Base-by-base conservation (phyloP, 2,329 filamentous ascomycete species). In the Xylaria sp. region DNA sequence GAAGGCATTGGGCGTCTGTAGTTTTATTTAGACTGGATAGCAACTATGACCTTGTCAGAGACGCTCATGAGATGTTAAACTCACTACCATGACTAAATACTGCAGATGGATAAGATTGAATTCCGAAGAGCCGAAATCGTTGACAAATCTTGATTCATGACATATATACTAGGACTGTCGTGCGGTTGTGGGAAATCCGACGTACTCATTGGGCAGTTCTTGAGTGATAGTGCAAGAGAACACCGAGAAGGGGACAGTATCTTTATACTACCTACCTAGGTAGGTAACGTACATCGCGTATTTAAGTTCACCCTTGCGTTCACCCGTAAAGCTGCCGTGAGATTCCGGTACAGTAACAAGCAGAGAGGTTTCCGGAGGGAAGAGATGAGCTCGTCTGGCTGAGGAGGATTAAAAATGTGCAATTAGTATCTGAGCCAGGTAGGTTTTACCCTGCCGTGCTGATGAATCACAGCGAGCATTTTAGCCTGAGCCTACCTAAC, bases 271-370 rank as follows among this genome's bases (percentile, higher is more conserved):
- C n/a, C n/a, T n/a, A 31, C 15, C 31, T 22, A 59, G 45, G 36
- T 29, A 44, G 7, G 7, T 42, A 13, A 15, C 36, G 36, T 38
- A 13, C n/a, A n/a, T n/a, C n/a, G n/a, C n/a, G n/a, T n/a, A 58
- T 3, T 45, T 17, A 11, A 20, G 11, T 53, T 54, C 27, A 31
- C 5, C 47, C 50, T 39, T 22, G 50, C 22, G 49, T 39, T 39
- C 42, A 55, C 50, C 25, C 17, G 39, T 56, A 49, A 62, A n/a
- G 42, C 39, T 56, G 22, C 29, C 39, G 56, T 56, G 50, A 17
- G 47, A 39, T 55, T 49, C 25, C 50, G 49, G n/a, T 61, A 39
- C 51, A 47, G 39, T 27, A 17, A 29, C 39, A 33, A 55, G 49
- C 38, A 36, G 39, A 61, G 39, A n/a, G 39, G n/a, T n/a, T 29